These are phyloP conservation scores for Phytopythium montanum DNA, from an alignment of 352 stramenopile species.

Conservation along the genomic window DNA sequence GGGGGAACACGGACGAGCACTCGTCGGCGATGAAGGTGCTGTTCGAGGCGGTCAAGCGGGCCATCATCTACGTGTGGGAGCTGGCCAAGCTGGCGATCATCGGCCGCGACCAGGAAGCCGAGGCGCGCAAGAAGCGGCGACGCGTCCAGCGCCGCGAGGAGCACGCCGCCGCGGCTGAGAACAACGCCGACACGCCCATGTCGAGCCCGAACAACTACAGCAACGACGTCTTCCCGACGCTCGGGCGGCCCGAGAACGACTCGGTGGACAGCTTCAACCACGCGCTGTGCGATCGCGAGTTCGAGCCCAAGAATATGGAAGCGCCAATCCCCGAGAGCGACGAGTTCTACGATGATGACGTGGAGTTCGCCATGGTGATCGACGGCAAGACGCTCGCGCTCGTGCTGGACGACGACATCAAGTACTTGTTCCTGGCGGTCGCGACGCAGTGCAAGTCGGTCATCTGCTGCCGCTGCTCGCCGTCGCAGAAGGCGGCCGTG, in stretches of 20 bases:
- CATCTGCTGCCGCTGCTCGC: constrained; percentile 85
- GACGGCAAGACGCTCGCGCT: constrained; percentile 82
- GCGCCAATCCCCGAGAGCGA: constrained; percentile 33
- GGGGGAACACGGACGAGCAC: constrained; percentile 72
- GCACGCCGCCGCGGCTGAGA: constrained; percentile 9
- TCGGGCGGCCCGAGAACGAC: constrained; percentile 37
- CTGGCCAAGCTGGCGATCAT: constrained; percentile 64
- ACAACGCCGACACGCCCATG: constrained; percentile 26
- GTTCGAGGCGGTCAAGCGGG: constrained; percentile 72
- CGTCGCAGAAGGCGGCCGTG: constrained; percentile 81
- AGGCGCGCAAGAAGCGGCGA: constrained; percentile 65
- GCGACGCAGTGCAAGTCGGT: constrained; percentile 88
- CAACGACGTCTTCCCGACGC: constrained; percentile 67
- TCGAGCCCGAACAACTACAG: constrained; percentile 39
- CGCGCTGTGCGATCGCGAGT: constrained; percentile 56
- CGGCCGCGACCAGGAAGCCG: constrained; percentile 65
- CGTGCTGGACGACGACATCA: constrained; percentile 86
- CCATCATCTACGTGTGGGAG: constrained; percentile 62
- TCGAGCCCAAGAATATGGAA: constrained; percentile 58
- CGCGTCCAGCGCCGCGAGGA: constrained; percentile 54
- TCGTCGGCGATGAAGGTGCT: constrained; percentile 73
- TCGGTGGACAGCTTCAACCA: constrained; percentile 55
- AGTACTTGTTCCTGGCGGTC: constrained; percentile 86
- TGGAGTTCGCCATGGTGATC: constrained; percentile 91
- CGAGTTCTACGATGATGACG: constrained; percentile 65